A percentile compares a stretch with the other conserved stretches of the same genome.
Conservation (phyloP, 169 alveolate species). For the Plasmodium malariae region DNA sequence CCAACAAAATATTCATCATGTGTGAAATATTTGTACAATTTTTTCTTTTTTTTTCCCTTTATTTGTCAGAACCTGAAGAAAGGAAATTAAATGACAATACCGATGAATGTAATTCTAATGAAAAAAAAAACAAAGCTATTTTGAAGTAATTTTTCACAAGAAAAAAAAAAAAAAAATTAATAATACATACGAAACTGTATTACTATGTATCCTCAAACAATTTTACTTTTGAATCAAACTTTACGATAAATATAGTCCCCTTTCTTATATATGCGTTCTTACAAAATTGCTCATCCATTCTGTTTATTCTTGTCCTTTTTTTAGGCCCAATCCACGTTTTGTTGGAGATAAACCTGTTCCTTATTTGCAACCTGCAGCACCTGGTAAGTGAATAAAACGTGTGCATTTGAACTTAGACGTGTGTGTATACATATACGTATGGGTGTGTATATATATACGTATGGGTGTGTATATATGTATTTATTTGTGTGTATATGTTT, state of each 20-base stretch:
- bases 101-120: conserved; percentile 33
- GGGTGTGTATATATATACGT: not conserved
- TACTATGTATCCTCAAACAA: not conserved
- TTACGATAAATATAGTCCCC: not conserved
- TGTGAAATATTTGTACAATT: too few relatives aligned
- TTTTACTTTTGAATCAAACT: not conserved
- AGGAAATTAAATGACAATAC: not conserved
- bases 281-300: not conserved
- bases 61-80: conserved; percentile 5
- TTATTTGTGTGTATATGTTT: not conserved
- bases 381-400: conserved; percentile 2
- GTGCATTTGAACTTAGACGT: not conserved
- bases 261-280: not conserved
- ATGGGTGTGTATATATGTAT: not conserved
- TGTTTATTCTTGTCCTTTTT: not conserved
- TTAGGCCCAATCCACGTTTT: conserved; percentile 73
- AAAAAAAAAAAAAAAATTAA: conserved; percentile 1
- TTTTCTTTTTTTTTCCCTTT: conserved; percentile 9
- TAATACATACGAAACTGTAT: not conserved
- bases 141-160: conserved; percentile 44
- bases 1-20: too few relatives aligned
- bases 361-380: conserved; percentile 36
- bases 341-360: conserved; percentile 47
- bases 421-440: not conserved
- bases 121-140: conserved; percentile 60